Percentiles rank a stretch among this genome's conserved stretches.
These are phyloP conservation scores for Schizosaccharomyces lindneri DNA, from an alignment of 805 yeast species.

Conservation along the genomic window DNA sequence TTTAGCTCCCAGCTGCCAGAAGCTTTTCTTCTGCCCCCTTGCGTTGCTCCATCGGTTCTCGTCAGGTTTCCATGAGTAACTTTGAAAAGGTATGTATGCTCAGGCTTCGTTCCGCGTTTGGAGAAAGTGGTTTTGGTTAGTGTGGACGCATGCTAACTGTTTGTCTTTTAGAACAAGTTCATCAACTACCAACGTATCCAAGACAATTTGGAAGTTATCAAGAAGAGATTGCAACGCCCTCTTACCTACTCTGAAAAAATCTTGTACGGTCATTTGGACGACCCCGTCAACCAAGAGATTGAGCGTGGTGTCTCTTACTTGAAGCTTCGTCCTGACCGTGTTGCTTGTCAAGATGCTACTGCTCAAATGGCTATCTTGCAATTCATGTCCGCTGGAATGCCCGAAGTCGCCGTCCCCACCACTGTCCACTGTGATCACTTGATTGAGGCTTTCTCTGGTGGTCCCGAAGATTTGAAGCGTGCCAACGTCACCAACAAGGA, in stretches of 20 bases:
- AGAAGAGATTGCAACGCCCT: slow-evolving; percentile 60
- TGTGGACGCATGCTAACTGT: background rate
- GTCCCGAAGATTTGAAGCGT: slow-evolving; percentile 50
- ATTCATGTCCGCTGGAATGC: slow-evolving; percentile 90
- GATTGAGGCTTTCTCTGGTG: slow-evolving; percentile 90
- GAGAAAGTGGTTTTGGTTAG: background rate
- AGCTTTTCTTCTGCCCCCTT: background rate
- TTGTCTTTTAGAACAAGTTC: slow-evolving; percentile 6
- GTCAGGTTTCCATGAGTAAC: background rate
- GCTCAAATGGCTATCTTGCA: slow-evolving; percentile 98
- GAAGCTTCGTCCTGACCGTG: slow-evolving; percentile 88
- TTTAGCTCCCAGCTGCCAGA: background rate
- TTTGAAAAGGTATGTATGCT: background rate
- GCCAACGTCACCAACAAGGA: slow-evolving; percentile 77
- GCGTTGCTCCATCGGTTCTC: background rate
- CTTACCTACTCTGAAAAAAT: slow-evolving; percentile 87
- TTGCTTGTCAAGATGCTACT: slow-evolving; percentile 99
- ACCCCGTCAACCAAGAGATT: slow-evolving; percentile 38
- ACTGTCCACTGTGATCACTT: slow-evolving; percentile 96
- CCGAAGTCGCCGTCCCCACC: slow-evolving; percentile 71
- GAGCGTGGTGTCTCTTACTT: slow-evolving; percentile 73
- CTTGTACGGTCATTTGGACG: slow-evolving; percentile 70
- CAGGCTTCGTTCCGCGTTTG: too few relatives aligned
- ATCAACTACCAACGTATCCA: slow-evolving; percentile 75
- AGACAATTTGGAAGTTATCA: slow-evolving; percentile 69